Evolutionary conservation across 2,329 filamentous ascomycete species (phyloP), one percentile per base, ranked within the genome.

Genomic region (Amauroascus verrucosus): DNA sequence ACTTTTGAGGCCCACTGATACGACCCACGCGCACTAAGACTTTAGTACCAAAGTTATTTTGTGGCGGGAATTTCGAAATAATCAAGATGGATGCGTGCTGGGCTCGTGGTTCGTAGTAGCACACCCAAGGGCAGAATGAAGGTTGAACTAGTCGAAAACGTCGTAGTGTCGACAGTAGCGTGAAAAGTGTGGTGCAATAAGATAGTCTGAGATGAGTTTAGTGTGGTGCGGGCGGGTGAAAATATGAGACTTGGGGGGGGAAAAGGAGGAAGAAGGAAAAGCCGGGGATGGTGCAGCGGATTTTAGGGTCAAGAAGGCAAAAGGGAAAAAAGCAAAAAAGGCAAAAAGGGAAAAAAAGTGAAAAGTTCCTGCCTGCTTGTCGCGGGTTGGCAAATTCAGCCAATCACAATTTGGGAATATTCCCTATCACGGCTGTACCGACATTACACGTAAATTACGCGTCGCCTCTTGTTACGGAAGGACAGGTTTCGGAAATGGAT

Each of bases 101-200:
- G 28, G 30, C 48, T 51, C 35, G 48, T 51, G 49, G 49, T 45
- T 44, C 16, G 49, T 51, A 3, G 43, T 5, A n/a, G n/a, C 41
- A 46, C 40, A 46, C 41, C 40, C 41, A 30, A 53, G 35, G 26
- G 11, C 13, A 9, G 33, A 40, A 18, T 1, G 35, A 48, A 53
- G 51, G 51, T 48, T 43, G 44, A 48, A 43, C 51, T 53, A 53
- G 51, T 41, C 51, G 13, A 53, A 53, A 53, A 24, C 33, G 51
- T 53, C 51, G 51, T 53, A 53, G 51, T 53, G 51, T 48, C 18
- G 22, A 24, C 30, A 35, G 51, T 53, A 53, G 51, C 51, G 51
- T 48, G 33, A 18, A 24, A 20, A 14, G 30, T 22, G 50, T 32
- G 43, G 43, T 53, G 51, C 44, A 48, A 48, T 41, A 18, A 26